These are phyloP conservation scores for Russula compacta DNA, from an alignment of 768 basidiomycete species.

Conservation along the genomic window DNA sequence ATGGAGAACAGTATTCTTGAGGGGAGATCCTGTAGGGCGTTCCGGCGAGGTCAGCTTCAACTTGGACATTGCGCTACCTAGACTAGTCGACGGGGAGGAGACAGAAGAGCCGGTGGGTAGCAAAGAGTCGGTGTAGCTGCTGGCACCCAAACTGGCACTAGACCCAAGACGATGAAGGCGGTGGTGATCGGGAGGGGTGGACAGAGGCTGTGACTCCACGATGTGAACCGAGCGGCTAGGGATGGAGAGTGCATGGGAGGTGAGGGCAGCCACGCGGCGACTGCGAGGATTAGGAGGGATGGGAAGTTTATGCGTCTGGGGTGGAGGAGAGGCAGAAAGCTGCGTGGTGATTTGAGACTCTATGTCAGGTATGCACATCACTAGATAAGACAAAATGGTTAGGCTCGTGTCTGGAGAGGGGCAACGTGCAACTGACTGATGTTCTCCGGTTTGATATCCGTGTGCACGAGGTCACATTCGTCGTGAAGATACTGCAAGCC, in stretches of 20 bases:
- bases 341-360: slow-evolving; percentile 65
- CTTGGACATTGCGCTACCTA: slow-evolving; percentile 25
- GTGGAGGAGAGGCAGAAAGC: slow-evolving; percentile 56
- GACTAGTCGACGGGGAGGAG: slow-evolving; percentile 25
- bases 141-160: slow-evolving; percentile 26
- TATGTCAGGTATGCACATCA: slow-evolving; percentile 76
- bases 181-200: slow-evolving; percentile 35
- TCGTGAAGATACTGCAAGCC: slow-evolving; percentile 90
- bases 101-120: slow-evolving; percentile 18
- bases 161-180: slow-evolving; percentile 20
- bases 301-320: slow-evolving; percentile 72
- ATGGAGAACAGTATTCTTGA: background rate
- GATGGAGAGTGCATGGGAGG: slow-evolving; percentile 37
- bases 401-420: background rate
- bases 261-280: slow-evolving; percentile 54
- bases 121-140: slow-evolving; percentile 18
- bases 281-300: slow-evolving; percentile 61
- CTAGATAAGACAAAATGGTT: slow-evolving; percentile 29
- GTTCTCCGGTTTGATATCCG: slow-evolving; percentile 93
- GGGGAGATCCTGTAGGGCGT: background rate
- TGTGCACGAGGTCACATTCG: slow-evolving; percentile 88
- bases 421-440: slow-evolving; percentile 53
- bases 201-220: slow-evolving; percentile 71
- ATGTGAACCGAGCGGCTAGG: slow-evolving; percentile 66
- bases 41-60: slow-evolving; percentile 17